Percentiles rank a stretch among this genome's conserved stretches.
These are phyloP conservation scores for Vitis hybrid DNA, from an alignment of 177 flowering plant species.

Conservation along the genomic window DNA sequence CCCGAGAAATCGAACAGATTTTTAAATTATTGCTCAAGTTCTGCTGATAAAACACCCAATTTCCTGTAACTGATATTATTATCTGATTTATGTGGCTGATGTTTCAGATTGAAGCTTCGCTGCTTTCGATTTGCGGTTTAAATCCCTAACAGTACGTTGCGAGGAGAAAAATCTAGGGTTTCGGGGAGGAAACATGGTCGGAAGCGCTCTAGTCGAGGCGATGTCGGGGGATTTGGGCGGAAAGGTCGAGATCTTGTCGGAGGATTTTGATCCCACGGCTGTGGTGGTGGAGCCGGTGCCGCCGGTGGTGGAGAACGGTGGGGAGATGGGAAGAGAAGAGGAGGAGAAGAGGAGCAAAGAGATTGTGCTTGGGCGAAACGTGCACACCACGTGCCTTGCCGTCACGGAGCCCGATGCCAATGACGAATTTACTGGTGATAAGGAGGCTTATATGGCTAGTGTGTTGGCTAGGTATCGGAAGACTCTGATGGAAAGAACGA, in stretches of 20 bases:
- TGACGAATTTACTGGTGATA: slow-evolving; percentile 88
- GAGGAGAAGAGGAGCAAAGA: slow-evolving; percentile 23
- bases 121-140: no score
- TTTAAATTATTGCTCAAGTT: no score
- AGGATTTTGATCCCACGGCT: slow-evolving; percentile 47
- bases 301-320: slow-evolving; percentile 23
- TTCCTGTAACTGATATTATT: no score
- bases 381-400: slow-evolving; percentile 72
- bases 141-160: no score
- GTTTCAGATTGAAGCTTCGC: no score
- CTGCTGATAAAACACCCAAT: no score
- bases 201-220: slow-evolving; percentile 25
- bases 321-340: not conserved
- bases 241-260: slow-evolving; percentile 30
- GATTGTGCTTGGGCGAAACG: slow-evolving; percentile 83
- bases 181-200: slow-evolving; percentile 21
- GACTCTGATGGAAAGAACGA: slow-evolving; percentile 65
- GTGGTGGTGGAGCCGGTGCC: slow-evolving; percentile 50
- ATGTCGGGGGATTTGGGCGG: slow-evolving; percentile 18
- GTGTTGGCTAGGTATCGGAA: slow-evolving; percentile 85
- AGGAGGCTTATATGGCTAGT: slow-evolving; percentile 92
- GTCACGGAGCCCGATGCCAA: slow-evolving; percentile 88
- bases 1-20: no score
- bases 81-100: no score
- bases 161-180: not conserved